Conservation (phyloP, 1,139 yeast species). For the Hyphopichia fennica region DNA sequence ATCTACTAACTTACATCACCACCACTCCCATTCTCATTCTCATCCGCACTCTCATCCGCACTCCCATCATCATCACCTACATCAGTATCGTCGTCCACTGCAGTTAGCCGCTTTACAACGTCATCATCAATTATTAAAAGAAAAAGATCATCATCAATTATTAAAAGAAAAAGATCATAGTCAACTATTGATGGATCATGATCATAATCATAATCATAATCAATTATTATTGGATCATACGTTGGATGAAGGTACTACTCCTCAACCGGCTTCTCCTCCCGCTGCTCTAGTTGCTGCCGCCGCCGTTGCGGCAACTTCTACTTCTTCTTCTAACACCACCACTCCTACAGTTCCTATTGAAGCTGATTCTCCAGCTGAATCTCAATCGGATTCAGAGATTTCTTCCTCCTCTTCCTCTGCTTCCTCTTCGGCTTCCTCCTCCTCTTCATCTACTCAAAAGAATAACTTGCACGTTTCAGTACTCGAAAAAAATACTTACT, state of each 20-base stretch:
- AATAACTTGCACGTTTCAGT: not conserved
- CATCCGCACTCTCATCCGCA: constrained; percentile 1
- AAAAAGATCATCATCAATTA: not conserved
- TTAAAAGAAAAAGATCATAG: too few species aligned
- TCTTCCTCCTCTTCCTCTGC: too few species aligned
- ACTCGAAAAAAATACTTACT: not conserved
- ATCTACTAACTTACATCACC: constrained; percentile 4
- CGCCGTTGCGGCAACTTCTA: not conserved
- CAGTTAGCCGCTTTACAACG: constrained; percentile 1
- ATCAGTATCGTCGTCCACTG: constrained; percentile 6
- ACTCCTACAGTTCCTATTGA: too few species aligned
- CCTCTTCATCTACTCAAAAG: not conserved
- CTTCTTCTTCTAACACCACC: too few species aligned
- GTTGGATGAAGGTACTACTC: not conserved
- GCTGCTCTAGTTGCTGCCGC: not conserved
- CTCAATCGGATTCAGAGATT: too few species aligned
- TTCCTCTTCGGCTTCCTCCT: too few species aligned
- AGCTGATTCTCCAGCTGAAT: too few species aligned
- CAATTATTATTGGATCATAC: not conserved
- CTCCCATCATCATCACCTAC: constrained; percentile 1
- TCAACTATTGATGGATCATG: too few species aligned
- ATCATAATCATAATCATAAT: too few species aligned
- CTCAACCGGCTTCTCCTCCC: not conserved
- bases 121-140: not conserved
- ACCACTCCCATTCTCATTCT: not conserved